Conservation (phyloP, 352 stramenopile genomes). For the Sclerospora graminicola region DNA sequence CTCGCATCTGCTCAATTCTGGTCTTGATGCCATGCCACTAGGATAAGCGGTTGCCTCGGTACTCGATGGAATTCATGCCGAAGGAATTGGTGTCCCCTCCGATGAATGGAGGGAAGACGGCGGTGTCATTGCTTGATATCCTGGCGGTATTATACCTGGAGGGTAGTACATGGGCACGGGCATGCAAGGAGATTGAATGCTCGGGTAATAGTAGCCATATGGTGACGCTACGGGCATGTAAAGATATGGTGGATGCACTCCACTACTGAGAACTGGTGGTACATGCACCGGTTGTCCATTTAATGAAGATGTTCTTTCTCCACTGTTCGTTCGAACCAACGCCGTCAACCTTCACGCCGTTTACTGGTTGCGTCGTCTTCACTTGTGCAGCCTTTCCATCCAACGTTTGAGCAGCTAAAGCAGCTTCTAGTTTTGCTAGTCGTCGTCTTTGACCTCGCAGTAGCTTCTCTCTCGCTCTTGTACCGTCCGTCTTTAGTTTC, state of each 20-base stretch:
- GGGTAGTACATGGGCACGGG: slow-evolving; percentile 24
- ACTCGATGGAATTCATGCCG: slow-evolving; percentile 29
- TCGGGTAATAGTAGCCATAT: slow-evolving; percentile 34
- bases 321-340: neutral
- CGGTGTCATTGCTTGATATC: slow-evolving; percentile 9
- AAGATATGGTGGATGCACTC: slow-evolving; percentile 26
- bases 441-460: slow-evolving; percentile 24
- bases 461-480: slow-evolving; percentile 18
- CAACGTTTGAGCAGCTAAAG: slow-evolving; percentile 23
- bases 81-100: slow-evolving; percentile 10
- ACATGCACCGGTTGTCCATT: slow-evolving; percentile 7
- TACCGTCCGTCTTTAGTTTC: no score
- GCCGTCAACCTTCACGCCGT: neutral
- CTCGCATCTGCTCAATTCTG: slow-evolving; percentile 38
- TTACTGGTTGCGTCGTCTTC: slow-evolving; percentile 1
- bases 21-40: slow-evolving; percentile 7
- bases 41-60: slow-evolving; percentile 15
- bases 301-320: neutral
- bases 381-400: slow-evolving; percentile 1
- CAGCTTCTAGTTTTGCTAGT: slow-evolving; percentile 27
- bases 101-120: slow-evolving; percentile 13
- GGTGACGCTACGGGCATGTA: slow-evolving; percentile 20
- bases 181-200: slow-evolving; percentile 21
- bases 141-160: slow-evolving; percentile 14
- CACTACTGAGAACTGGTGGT: slow-evolving; percentile 11